These are phyloP conservation scores for Annulohypoxylon maeteangense DNA, from an alignment of 495 filamentous ascomycete species.

Conservation along the genomic window DNA sequence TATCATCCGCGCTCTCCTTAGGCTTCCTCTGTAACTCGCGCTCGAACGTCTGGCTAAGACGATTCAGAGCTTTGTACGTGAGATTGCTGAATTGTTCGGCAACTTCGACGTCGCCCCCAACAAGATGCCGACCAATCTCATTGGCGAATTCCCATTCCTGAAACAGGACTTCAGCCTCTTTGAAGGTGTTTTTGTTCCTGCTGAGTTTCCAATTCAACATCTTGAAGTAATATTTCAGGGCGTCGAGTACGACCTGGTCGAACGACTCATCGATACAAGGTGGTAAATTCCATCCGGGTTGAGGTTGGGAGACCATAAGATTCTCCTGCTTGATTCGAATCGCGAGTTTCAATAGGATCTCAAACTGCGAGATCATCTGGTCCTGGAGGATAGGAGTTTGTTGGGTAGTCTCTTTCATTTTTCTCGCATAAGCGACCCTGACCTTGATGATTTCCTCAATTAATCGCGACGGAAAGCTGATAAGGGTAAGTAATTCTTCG, in stretches of 20 bases:
- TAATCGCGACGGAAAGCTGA: conserved; percentile 94
- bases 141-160: conserved; percentile 98
- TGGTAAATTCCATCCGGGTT: conserved; percentile 94
- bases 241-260: conserved; percentile 93
- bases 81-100: conserved; percentile 98
- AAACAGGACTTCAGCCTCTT: conserved; percentile 95
- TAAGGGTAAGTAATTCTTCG: conserved; percentile 92
- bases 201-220: conserved; percentile 97
- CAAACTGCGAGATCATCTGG: conserved; percentile 97
- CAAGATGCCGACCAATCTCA: conserved; percentile 85
- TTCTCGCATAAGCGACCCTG: conserved; percentile 88
- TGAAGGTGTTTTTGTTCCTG: conserved; percentile 98
- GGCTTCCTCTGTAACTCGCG: conserved; percentile 83
- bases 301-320: conserved; percentile 80
- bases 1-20: conserved; percentile 84
- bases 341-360: conserved; percentile 88
- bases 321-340: conserved; percentile 93
- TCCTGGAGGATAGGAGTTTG: conserved; percentile 91
- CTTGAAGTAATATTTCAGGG: conserved; percentile 96
- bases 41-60: conserved; percentile 90
- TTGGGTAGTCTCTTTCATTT: conserved; percentile 88
- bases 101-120: conserved; percentile 94
- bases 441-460: conserved; percentile 97
- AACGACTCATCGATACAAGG: conserved; percentile 97
- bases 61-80: conserved; percentile 87